Conservation (phyloP, 306 rosid species). For the Malus fusca region DNA sequence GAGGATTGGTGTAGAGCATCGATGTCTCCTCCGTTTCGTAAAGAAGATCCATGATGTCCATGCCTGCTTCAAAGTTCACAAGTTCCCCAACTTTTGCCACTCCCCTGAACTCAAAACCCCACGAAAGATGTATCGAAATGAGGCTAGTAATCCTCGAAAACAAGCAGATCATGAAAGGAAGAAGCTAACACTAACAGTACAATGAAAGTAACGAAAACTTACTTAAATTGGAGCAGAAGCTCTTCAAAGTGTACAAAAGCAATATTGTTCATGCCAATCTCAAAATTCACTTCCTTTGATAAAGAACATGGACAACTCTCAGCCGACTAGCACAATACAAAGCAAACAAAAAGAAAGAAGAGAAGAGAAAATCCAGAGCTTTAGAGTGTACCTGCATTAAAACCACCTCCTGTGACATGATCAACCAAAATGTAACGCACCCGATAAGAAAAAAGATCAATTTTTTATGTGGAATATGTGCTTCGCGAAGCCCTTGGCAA, state of each 20-base stretch:
- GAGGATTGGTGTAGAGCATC: conserved; percentile 40
- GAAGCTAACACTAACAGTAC: neutral
- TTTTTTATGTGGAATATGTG: too few species aligned
- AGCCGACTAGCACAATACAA: neutral
- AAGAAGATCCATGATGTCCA: conserved; percentile 81
- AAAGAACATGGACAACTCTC: conserved; percentile 7
- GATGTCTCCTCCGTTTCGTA: conserved; percentile 73
- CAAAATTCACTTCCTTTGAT: conserved; percentile 67
- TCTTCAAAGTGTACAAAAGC: conserved; percentile 62
- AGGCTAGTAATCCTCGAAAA: neutral
- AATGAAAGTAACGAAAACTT: conserved; percentile 9
- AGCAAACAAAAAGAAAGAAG: neutral
- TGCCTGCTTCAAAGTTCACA: conserved; percentile 64
- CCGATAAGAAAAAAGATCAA: neutral
- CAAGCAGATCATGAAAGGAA: neutral
- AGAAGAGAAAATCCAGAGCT: conserved; percentile 7
- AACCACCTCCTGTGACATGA: conserved; percentile 51
- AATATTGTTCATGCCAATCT: conserved; percentile 64
- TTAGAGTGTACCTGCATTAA: conserved; percentile 62
- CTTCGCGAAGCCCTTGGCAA: neutral
- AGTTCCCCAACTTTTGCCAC: conserved; percentile 75
- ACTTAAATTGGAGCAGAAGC: conserved; percentile 63
- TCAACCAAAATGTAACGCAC: neutral
- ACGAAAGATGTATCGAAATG: neutral
- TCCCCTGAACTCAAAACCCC: conserved; percentile 42